Base-by-base conservation (phyloP, 805 yeast species). In the Diddensiella santjacobensis region DNA sequence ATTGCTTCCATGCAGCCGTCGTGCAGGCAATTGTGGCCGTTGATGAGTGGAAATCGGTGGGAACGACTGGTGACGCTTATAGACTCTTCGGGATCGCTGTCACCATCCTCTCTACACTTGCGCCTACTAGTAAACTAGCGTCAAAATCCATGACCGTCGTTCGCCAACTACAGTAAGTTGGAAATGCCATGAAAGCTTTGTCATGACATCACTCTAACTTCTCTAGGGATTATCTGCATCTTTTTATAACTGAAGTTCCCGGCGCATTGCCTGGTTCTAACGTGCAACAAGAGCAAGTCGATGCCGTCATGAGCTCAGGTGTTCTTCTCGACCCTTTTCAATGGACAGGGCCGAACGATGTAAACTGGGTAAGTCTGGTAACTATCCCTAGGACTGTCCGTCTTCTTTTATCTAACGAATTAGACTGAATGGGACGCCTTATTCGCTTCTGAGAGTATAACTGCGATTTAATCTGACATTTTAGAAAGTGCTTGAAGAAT, bases 1-100 rank as follows among this genome's bases (percentile, higher is more conserved):
- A 48, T 24, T 39, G 44, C n/a, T 48, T 48, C 36, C 51, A 48
- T 39, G 47, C 48, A 19, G 30, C 48, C 15, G 41, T 48, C 8
- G 48, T 48, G n/a, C 37, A 42, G 35, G 51, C 51, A 8, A 42
- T 44, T 18, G 51, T 33, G 11, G 44, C 41, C 6, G 50, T 45
- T 13, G 45, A 47, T 38, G 35, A 47, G 13, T 20, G 26, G n/a
- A 23, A 13, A 13, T 8, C 31, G 8, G 13, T 13, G 8, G 31
- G 31, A 8, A 26, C 31, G 8, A 26, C 31, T 26, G 31, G 31
- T 8, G 31, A 26, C 11, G 31, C 31, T 8, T 26, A 26, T 26
- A 26, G 31, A 26, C 13, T 26, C 8, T 26, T 26, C 31, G 13
- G 11, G 8, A 13, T 26, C 13, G 31, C 31, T 26, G 8, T 13